phyloP scores from a whole-genome alignment of 2,329 filamentous ascomycete genomes.

The Fusarium sp. region DNA sequence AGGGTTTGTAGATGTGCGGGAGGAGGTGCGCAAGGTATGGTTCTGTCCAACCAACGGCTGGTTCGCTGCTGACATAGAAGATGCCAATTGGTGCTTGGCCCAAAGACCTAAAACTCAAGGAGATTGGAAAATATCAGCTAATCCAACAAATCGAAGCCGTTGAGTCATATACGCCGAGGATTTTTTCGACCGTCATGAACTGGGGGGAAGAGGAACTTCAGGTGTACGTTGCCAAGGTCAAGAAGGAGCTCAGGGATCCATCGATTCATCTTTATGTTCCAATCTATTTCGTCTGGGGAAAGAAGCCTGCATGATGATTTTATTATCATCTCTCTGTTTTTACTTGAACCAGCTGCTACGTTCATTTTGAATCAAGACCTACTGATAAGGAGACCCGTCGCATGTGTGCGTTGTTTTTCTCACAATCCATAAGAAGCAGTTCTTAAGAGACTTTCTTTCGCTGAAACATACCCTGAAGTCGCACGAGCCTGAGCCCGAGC shows the following conservation, averaged over 20 bases:
- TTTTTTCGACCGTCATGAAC: conserved; percentile 27
- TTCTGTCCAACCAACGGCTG: not conserved
- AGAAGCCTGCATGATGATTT: conserved; percentile 7
- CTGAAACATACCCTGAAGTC: too few relatives aligned
- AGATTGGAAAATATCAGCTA: conserved; percentile 22
- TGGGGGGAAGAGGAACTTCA: conserved; percentile 32
- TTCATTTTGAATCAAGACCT: too few relatives aligned
- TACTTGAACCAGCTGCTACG: too few relatives aligned
- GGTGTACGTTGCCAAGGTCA: conserved; percentile 29
- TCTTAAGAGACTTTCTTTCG: too few relatives aligned
- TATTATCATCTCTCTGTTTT: too few relatives aligned
- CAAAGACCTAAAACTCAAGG: not conserved
- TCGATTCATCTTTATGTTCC: conserved; percentile 32
- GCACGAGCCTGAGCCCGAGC: too few relatives aligned
- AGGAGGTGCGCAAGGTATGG: conserved; percentile 24
- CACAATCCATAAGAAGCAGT: too few relatives aligned
- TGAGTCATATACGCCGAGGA: conserved; percentile 28
- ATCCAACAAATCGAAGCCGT: conserved; percentile 31
- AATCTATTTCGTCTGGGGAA: conserved; percentile 28
- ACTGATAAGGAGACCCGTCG: too few relatives aligned
- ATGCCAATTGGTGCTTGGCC: conserved; percentile 29
- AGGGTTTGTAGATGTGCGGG: conserved; percentile 18
- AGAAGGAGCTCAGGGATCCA: conserved; percentile 35
- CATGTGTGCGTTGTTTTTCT: too few relatives aligned
- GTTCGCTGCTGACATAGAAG: not conserved